Percentiles rank a stretch among this genome's conserved stretches.
phyloP scores from a whole-genome alignment of 202 grass and related monocot genomes.

The Hordeum pubiflorum region DNA sequence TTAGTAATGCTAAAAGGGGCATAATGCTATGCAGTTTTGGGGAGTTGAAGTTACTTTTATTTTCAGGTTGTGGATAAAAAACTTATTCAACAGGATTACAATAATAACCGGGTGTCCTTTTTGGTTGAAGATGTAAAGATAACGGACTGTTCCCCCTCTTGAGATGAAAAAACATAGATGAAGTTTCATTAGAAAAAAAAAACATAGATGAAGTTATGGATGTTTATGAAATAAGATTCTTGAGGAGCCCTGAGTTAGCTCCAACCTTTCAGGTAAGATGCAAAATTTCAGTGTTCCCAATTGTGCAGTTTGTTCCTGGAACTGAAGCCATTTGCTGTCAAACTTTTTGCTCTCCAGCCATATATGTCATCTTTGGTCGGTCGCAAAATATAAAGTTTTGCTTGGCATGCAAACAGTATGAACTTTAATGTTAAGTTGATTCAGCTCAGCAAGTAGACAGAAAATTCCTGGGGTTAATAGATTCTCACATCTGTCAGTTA shows the following conservation, averaged over 20 bases:
- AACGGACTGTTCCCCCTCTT: neutral
- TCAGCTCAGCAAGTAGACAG: neutral
- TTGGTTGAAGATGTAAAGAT: conserved; percentile 70
- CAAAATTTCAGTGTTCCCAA: no score
- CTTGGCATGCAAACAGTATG: conserved; percentile 46
- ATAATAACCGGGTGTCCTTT: conserved; percentile 32
- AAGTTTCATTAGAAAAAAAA: no score
- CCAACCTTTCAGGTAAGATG: no score
- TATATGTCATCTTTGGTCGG: conserved; percentile 73
- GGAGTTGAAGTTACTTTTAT: conserved; percentile 1
- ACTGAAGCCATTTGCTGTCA: neutral
- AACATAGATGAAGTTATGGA: no score
- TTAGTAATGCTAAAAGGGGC: neutral
- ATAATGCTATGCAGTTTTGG: neutral
- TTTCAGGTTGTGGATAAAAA: conserved; percentile 51
- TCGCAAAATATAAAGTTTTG: conserved; percentile 51
- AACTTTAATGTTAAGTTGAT: neutral
- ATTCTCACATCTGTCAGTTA: neutral
- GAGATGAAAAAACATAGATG: no score
- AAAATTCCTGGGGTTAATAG: neutral
- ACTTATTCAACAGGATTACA: conserved; percentile 72
- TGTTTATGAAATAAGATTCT: neutral
- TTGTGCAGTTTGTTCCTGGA: neutral
- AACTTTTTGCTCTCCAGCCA: conserved; percentile 26
- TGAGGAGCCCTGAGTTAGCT: conserved; percentile 9